A percentile compares a stretch with the other conserved stretches of the same genome.
phyloP scores from a whole-genome alignment of 208 protist species.

The Leishmania guyanensis region DNA sequence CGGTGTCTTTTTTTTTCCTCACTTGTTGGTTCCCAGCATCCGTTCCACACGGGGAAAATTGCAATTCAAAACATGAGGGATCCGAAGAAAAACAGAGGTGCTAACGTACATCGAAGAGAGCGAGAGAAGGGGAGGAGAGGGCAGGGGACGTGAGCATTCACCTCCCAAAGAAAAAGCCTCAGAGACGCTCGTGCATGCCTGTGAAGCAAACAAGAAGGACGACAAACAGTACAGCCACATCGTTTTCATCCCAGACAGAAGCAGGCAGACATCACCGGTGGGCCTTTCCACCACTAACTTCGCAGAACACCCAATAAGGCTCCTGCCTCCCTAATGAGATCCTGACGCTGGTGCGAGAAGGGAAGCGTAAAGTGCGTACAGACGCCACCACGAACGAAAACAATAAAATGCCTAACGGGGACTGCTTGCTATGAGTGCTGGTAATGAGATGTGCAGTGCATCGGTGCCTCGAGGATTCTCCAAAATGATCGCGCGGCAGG shows the following conservation, averaged over 20 bases:
- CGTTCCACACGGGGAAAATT: neutral
- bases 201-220: neutral
- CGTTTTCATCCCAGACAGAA: neutral
- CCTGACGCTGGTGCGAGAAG: neutral
- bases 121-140: neutral
- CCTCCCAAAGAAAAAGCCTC: neutral
- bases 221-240: no score
- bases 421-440: constrained; percentile 47
- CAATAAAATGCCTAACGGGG: neutral
- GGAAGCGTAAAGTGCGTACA: neutral
- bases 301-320: neutral
- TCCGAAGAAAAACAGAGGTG: neutral
- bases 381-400: neutral
- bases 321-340: neutral
- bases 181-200: no score
- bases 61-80: neutral
- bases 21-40: neutral
- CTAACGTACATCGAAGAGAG: constrained; percentile 12
- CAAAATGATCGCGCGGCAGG: constrained; percentile 68
- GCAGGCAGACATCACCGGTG: neutral
- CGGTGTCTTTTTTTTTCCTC: neutral
- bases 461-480: constrained; percentile 66
- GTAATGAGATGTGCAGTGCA: constrained; percentile 67
- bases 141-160: no score
- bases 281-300: neutral